These are phyloP conservation scores for Aspergillus calidoustus DNA, from an alignment of 2,329 filamentous ascomycete species.

Conservation along the genomic window DNA sequence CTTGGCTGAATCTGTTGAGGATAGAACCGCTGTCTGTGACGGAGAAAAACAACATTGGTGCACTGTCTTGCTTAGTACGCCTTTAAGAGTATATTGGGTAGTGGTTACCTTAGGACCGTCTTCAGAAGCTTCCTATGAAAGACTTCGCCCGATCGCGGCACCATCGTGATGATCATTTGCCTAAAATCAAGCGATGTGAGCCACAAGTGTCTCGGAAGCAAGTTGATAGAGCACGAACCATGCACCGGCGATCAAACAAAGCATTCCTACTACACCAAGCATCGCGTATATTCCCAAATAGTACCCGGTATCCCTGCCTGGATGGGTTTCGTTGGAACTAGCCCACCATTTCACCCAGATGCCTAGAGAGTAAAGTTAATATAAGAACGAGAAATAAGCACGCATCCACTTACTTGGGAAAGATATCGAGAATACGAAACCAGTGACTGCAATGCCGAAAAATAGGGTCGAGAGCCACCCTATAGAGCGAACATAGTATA, in stretches of 20 bases:
- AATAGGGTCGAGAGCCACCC: constrained; percentile 40
- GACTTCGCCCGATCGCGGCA: constrained; percentile 55
- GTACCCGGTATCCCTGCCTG: constrained; percentile 39
- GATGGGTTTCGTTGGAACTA: constrained; percentile 39
- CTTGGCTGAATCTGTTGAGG: constrained; percentile 52
- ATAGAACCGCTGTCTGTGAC: constrained; percentile 47
- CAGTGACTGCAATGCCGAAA: constrained; percentile 44
- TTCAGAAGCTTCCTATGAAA: constrained; percentile 55
- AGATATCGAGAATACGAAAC: constrained; percentile 47
- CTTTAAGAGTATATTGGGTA: constrained; percentile 22
- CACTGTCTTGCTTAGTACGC: constrained; percentile 27
- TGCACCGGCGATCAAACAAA: constrained; percentile 42
- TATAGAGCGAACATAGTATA: constrained; percentile 45
- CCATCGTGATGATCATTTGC: constrained; percentile 59
- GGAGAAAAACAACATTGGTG: constrained; percentile 50
- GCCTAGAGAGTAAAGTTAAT: constrained; percentile 24
- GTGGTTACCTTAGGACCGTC: constrained; percentile 51
- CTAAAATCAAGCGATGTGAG: constrained; percentile 25
- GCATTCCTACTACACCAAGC: constrained; percentile 43
- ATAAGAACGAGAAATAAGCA: neutral
- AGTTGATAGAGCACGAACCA: constrained; percentile 32
- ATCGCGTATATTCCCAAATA: constrained; percentile 48
- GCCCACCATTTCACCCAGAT: constrained; percentile 52
- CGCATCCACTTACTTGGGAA: constrained; percentile 40
- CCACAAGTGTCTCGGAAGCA: neutral